Base-by-base conservation (phyloP, 306 rosid species). In the Begonia loranthoides region DNA sequence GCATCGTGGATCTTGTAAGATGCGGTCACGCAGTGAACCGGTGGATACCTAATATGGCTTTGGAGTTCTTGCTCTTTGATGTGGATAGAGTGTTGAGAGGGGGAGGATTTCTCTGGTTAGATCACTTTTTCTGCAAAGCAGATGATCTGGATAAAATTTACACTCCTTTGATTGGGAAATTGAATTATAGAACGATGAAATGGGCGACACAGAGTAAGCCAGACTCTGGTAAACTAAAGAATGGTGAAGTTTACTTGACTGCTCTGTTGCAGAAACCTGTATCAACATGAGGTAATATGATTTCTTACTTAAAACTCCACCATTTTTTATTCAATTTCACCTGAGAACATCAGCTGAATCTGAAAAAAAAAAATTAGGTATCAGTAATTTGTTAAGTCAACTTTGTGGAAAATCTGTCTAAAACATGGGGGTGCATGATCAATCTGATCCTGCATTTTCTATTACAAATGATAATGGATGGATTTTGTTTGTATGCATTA, bases 41-140 rank as follows among this genome's bases (percentile, higher is more conserved):
- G 61, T 90, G 99, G 99, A 90, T 90, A 17, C 99, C 99, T 9
- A 41, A 57, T 57, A 62, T 74, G 17, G 76, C 78, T 51, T 40
- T 90, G 82, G 99, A 86, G 73, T 90, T 90, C 50, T 55, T 90
- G 84, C 48, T 90, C 41, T 76, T 63, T 57, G 99, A 90, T 50
- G 64, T 73, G 58, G 99, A 90, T 36, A 68, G 99, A 38, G 94
- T 90, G 66, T 62, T 90, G 74, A 74, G 95, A 58, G 72, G 72
- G 34, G 99, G 99, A 9, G 99, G 99, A 59, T 90, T 74, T 55
- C 73, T 90, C 71, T 90, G 92, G 99, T 14, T 90, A 65, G 99
- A 90, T 59, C 92, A 83, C 13, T 90, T 90, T 64, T 90, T 90
- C 51, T 70, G 95, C 57, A 90, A 80, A 54, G 70, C 76, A 10